phyloP scores from a whole-genome alignment of 169 alveolate genomes.

The Fabrea salina region DNA sequence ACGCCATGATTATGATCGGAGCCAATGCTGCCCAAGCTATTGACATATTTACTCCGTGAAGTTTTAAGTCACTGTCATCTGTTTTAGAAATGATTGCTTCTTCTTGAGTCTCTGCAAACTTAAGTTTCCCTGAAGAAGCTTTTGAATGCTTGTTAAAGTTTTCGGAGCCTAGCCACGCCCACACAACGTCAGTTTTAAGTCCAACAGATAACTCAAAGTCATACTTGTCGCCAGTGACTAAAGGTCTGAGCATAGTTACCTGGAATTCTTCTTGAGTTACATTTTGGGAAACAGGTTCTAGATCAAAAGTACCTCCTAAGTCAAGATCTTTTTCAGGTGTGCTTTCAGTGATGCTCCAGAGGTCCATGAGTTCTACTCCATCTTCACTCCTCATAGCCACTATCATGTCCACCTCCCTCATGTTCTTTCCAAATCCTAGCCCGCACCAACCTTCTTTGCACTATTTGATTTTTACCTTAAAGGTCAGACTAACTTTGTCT shows the following conservation, averaged over 20 bases:
- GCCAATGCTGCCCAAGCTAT: background rate
- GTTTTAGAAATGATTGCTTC: too few species aligned
- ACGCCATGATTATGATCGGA: background rate
- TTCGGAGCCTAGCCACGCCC: too few species aligned
- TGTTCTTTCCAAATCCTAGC: background rate
- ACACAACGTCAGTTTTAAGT: background rate
- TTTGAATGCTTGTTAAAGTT: too few species aligned
- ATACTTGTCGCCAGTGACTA: background rate
- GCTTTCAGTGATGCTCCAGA: background rate
- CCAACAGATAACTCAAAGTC: background rate
- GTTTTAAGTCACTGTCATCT: too few species aligned
- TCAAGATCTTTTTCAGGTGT: background rate
- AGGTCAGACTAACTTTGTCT: background rate
- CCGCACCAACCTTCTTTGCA: constrained; percentile 16
- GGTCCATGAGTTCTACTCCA: too few species aligned
- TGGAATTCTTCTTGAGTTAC: background rate
- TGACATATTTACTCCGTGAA: background rate
- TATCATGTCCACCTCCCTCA: constrained; percentile 1
- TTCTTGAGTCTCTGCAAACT: too few species aligned
- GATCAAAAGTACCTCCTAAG: background rate
- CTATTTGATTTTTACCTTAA: constrained; percentile 1
- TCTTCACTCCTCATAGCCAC: background rate
- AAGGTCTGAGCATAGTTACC: background rate
- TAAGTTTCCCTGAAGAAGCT: too few species aligned
- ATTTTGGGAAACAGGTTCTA: background rate